These are phyloP conservation scores for Paecilomyces variotii DNA, from an alignment of 2,329 filamentous ascomycete species.

Conservation along the genomic window DNA sequence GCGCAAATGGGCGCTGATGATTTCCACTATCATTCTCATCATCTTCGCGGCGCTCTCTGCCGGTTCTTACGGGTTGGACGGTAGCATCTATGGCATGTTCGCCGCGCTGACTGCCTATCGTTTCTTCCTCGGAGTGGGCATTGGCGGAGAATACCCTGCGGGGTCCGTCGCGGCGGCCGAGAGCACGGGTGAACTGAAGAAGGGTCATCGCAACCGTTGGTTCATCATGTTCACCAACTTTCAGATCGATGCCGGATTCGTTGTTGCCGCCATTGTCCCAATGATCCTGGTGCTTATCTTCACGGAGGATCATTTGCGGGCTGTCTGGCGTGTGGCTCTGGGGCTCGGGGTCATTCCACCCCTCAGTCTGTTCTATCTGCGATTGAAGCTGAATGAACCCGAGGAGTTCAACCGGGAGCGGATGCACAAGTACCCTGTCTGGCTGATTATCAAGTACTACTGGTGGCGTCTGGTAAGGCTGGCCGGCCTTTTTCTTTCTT, in stretches of 20 bases:
- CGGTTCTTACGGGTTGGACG: slow-evolving; percentile 66
- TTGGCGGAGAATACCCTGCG: slow-evolving; percentile 51
- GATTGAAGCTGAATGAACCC: slow-evolving; percentile 66
- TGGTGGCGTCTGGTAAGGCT: slow-evolving; percentile 55
- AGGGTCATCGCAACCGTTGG: slow-evolving; percentile 78
- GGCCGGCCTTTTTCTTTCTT: not conserved
- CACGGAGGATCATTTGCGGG: slow-evolving; percentile 56
- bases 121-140: slow-evolving; percentile 75
- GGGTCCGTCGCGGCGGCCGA: slow-evolving; percentile 80
- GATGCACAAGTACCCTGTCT: slow-evolving; percentile 54
- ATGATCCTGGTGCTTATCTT: slow-evolving; percentile 55
- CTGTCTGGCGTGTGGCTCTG: slow-evolving; percentile 74
- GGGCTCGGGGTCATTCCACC: slow-evolving; percentile 75
- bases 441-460: slow-evolving; percentile 52
- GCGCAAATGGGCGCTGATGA: slow-evolving; percentile 69
- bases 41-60: slow-evolving; percentile 74
- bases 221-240: slow-evolving; percentile 86
- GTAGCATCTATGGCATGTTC: slow-evolving; percentile 62
- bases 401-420: slow-evolving; percentile 66
- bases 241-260: slow-evolving; percentile 79
- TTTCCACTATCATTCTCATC: slow-evolving; percentile 75
- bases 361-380: slow-evolving; percentile 60
- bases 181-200: slow-evolving; percentile 71
- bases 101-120: slow-evolving; percentile 73
- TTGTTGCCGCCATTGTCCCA: slow-evolving; percentile 70